These are phyloP conservation scores for Malassezia brasiliensis DNA, from an alignment of 1,284 basidiomycete genomes.

Conservation along the genomic window DNA sequence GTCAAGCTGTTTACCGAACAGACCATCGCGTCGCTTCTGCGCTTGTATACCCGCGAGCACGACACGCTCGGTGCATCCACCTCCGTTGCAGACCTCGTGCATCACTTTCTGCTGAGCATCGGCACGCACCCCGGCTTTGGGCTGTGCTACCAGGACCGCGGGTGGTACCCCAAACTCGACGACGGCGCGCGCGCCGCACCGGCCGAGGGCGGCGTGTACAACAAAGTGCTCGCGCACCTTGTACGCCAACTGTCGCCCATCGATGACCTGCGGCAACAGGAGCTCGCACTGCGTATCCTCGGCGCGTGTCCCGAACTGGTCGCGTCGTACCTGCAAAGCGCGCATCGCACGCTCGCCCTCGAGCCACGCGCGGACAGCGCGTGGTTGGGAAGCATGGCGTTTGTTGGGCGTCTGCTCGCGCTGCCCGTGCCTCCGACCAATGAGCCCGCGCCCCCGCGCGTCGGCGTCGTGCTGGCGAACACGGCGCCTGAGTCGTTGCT, in stretches of 20 bases:
- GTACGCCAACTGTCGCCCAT: conserved; percentile 66
- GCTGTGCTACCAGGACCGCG: conserved; percentile 75
- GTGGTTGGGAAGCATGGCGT: conserved; percentile 79
- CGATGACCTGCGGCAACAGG: conserved; percentile 75
- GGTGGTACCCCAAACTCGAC: conserved; percentile 67
- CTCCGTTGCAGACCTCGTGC: conserved; percentile 63
- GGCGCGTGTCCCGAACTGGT: conserved; percentile 75
- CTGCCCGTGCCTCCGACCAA: conserved; percentile 55
- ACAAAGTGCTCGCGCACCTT: conserved; percentile 71
- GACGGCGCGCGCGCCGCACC: conserved; percentile 11
- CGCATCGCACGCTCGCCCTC: conserved; percentile 59
- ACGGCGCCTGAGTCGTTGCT: conserved; percentile 25
- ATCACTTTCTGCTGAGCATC: conserved; percentile 79
- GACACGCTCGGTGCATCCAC: conserved; percentile 22
- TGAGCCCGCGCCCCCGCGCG: conserved; percentile 58
- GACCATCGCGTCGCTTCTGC: conserved; percentile 29
- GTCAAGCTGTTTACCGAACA: conserved; percentile 37
- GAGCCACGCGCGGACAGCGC: conserved; percentile 77
- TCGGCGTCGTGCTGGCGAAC: conserved; percentile 55
- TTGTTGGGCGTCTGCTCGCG: conserved; percentile 66
- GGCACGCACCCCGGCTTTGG: conserved; percentile 72
- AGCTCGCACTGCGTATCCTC: conserved; percentile 68
- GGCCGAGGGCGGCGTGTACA: conserved; percentile 56
- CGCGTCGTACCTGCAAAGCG: conserved; percentile 54
- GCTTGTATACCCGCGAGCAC: conserved; percentile 31